phyloP scores from a whole-genome alignment of 148 eudicot genomes.

The Gaultheria prostrata region DNA sequence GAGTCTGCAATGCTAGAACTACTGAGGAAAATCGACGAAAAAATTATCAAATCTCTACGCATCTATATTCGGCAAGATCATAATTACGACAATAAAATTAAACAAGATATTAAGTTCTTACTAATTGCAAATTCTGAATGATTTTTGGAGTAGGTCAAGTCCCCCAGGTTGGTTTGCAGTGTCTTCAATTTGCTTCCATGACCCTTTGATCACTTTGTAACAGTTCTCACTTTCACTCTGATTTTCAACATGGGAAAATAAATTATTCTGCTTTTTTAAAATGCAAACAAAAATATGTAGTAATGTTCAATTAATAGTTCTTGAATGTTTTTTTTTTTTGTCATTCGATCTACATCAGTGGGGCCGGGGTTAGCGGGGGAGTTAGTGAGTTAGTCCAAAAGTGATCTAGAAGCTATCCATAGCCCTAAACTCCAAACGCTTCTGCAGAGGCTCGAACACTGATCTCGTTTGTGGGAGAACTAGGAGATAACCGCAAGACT shows the following conservation, averaged over 20 bases:
- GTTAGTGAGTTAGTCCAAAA: too few relatives aligned
- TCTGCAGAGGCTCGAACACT: too few relatives aligned
- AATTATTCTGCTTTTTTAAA: too few relatives aligned
- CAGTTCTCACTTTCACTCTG: constrained; percentile 81
- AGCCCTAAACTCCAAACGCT: too few relatives aligned
- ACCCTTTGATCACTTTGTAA: constrained; percentile 73
- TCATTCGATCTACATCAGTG: too few relatives aligned
- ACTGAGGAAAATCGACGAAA: constrained; percentile 20
- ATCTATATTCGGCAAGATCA: not conserved
- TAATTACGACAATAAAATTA: not conserved
- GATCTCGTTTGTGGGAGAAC: too few relatives aligned
- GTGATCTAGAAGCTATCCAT: too few relatives aligned
- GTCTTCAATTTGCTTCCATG: constrained; percentile 73
- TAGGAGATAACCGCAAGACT: too few relatives aligned
- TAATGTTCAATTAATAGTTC: not conserved
- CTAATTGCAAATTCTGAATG: constrained; percentile 84
- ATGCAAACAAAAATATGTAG: not conserved
- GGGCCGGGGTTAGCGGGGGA: too few relatives aligned
- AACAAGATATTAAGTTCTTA: constrained; percentile 33
- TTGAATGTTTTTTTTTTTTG: too few relatives aligned
- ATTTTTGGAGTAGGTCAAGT: constrained; percentile 54
- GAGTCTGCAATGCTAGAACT: constrained; percentile 24
- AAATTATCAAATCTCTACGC: not conserved
- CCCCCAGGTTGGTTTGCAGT: constrained; percentile 53
- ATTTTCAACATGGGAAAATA: not conserved